Percentiles rank a stretch among this genome's conserved stretches.
Conservation (phyloP, 805 yeast species). For the Schwanniomyces polymorphus region DNA sequence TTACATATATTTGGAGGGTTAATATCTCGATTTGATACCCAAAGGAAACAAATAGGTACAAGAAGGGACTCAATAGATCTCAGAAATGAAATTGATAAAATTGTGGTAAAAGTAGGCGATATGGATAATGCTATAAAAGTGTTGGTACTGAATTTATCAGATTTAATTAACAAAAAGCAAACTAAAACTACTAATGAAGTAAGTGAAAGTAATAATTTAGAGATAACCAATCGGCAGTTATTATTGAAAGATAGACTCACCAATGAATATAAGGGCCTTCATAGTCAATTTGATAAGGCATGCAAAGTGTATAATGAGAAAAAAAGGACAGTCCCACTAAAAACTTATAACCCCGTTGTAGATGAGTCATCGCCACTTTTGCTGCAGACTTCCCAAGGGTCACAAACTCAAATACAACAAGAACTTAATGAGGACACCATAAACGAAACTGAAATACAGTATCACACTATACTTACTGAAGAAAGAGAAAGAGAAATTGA, state of each 20-base stretch:
- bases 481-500: slow-evolving; percentile 75
- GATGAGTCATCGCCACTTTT: not conserved
- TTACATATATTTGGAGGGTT: slow-evolving; percentile 48
- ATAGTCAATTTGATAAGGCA: slow-evolving; percentile 41
- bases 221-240: slow-evolving; percentile 37
- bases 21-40: slow-evolving; percentile 50
- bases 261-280: slow-evolving; percentile 56
- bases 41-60: slow-evolving; percentile 53
- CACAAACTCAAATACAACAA: slow-evolving; percentile 24
- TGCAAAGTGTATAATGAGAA: slow-evolving; percentile 51
- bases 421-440: slow-evolving; percentile 36
- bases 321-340: slow-evolving; percentile 26
- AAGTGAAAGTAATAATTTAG: slow-evolving; percentile 14
- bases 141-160: slow-evolving; percentile 27
- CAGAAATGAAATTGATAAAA: slow-evolving; percentile 34
- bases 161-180: slow-evolving; percentile 22
- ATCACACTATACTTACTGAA: slow-evolving; percentile 62
- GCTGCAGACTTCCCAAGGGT: slow-evolving; percentile 31
- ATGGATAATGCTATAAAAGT: slow-evolving; percentile 30
- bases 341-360: slow-evolving; percentile 6
- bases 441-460: slow-evolving; percentile 53
- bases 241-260: slow-evolving; percentile 53
- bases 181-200: slow-evolving; percentile 5
- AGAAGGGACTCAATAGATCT: slow-evolving; percentile 43
- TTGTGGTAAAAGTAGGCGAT: slow-evolving; percentile 29